These are phyloP conservation scores for Fusarium gaditjirri DNA, from an alignment of 2,329 filamentous ascomycete species.

Conservation along the genomic window DNA sequence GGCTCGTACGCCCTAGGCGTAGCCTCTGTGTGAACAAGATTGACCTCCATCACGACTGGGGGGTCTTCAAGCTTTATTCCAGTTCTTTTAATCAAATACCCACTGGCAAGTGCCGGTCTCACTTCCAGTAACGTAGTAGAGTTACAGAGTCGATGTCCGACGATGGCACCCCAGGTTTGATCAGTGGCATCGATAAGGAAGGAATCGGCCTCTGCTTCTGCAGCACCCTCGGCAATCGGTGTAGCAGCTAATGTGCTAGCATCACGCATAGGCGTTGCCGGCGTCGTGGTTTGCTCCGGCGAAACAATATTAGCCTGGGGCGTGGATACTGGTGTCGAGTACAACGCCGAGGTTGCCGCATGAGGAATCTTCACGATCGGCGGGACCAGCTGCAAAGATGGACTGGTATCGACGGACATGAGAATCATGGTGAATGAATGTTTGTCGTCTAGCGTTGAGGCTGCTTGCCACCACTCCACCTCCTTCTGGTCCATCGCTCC, in stretches of 20 bases:
- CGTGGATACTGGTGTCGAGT: conserved; percentile 74
- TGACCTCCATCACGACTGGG: conserved; percentile 71
- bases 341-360: conserved; percentile 57
- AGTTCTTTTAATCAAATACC: conserved; percentile 73
- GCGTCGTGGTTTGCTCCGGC: conserved; percentile 67
- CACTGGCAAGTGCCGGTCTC: conserved; percentile 69
- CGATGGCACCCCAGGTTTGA: conserved; percentile 79
- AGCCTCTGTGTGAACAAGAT: conserved; percentile 68
- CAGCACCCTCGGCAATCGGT: conserved; percentile 55
- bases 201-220: conserved; percentile 64
- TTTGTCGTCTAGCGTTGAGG: conserved; percentile 63
- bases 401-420: conserved; percentile 72
- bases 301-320: conserved; percentile 70
- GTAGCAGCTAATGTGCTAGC: conserved; percentile 56
- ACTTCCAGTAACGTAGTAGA: conserved; percentile 65
- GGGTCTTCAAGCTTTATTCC: conserved; percentile 66
- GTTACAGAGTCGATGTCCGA: conserved; percentile 73
- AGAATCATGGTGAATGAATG: conserved; percentile 66
- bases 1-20: conserved; percentile 67
- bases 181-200: conserved; percentile 78
- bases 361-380: conserved; percentile 61
- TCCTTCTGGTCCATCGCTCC: conserved; percentile 75
- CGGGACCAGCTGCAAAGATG: conserved; percentile 71
- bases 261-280: conserved; percentile 59
- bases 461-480: conserved; percentile 66